Evolutionary conservation across 2,329 filamentous ascomycete species (phyloP), one percentile per base, ranked within the genome.

Genomic region (Zymoseptoria passerinii): DNA sequence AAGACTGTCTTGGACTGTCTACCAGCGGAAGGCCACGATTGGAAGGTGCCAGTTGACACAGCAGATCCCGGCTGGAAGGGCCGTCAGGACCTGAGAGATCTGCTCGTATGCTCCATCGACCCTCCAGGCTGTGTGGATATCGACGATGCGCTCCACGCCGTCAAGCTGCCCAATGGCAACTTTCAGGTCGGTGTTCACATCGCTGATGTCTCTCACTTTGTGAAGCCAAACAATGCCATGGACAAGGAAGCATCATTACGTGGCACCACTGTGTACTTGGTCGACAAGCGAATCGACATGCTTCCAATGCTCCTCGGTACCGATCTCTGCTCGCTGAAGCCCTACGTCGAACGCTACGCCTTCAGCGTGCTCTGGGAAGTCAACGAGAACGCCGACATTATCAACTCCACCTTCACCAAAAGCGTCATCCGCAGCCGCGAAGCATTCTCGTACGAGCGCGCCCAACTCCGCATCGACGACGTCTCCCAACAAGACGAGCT

Each of bases 241-340:
- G 95, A 99, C 72, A 83, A 86, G 52, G 94, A 99, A 76, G 94
- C 94, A 2, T 94, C 90, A 70, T 84, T 95, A 69, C 87, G 94
- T 68, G 94, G 94, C 62, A 97, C 94, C 4, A 97, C 92, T 0
- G 94, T 99, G 28, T 99, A 99, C 72, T 80, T 99, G 16, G 94
- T 99, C 2, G 94, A 99, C 75, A 99, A 99, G 80, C 91, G 94
- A 68, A 99, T 99, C 68, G 95, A 99, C 78, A 99, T 99, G 95
- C 81, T 99, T 73, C 95, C 95, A 0, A 92, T 91, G 81, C 85
- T 99, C 29, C 85, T 99, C 10, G 94, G 94, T 58, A 99, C 94
- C 0, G 92, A 99, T 69, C 80, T 99, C 1, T 99, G 94, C 76
- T 99, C 94, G 0, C 79, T 99, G 19, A 97, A 97, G 74, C 94